Evolutionary conservation across 495 filamentous ascomycete species (phyloP).

Genomic region (Rusavskia elegans): DNA sequence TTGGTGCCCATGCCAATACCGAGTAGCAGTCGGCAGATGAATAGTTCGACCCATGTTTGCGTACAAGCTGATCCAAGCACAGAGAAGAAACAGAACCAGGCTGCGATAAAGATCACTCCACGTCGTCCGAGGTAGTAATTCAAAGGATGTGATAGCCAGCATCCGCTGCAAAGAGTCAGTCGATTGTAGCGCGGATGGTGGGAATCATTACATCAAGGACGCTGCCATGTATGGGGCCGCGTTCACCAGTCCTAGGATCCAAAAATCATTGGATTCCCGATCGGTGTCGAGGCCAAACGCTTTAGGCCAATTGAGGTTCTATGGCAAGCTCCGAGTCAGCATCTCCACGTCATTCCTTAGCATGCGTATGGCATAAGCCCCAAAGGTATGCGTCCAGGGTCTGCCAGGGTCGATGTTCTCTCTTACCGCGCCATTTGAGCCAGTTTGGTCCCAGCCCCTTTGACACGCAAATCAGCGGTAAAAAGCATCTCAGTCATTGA

Average conservation of each 20-base stretch:
- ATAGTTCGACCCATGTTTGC: slow-evolving; percentile 45
- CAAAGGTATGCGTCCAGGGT: no score
- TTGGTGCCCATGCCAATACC: slow-evolving; percentile 58
- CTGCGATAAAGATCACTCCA: slow-evolving; percentile 51
- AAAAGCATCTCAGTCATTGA: no score
- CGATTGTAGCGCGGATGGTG: neutral
- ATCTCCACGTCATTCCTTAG: no score
- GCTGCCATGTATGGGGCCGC: slow-evolving; percentile 25
- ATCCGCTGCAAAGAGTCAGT: slow-evolving; percentile 25
- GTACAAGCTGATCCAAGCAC: slow-evolving; percentile 51
- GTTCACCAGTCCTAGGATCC: slow-evolving; percentile 32
- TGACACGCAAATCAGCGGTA: slow-evolving; percentile 6
- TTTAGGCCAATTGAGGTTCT: slow-evolving; percentile 45
- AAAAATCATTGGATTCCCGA: slow-evolving; percentile 28
- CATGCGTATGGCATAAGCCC: no score
- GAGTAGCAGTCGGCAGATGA: slow-evolving; percentile 46
- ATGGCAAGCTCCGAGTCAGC: no score
- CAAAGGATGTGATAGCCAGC: slow-evolving; percentile 58
- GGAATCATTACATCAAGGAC: slow-evolving; percentile 21
- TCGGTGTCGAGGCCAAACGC: slow-evolving; percentile 26
- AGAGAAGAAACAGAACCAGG: slow-evolving; percentile 43
- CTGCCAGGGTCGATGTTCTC: no score
- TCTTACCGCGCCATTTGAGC: slow-evolving; percentile 47
- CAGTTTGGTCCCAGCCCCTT: slow-evolving; percentile 52
- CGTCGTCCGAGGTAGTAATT: slow-evolving; percentile 51